phyloP scores from a whole-genome alignment of 2,329 filamentous ascomycete genomes.

The Amesomyces nigricolor region DNA sequence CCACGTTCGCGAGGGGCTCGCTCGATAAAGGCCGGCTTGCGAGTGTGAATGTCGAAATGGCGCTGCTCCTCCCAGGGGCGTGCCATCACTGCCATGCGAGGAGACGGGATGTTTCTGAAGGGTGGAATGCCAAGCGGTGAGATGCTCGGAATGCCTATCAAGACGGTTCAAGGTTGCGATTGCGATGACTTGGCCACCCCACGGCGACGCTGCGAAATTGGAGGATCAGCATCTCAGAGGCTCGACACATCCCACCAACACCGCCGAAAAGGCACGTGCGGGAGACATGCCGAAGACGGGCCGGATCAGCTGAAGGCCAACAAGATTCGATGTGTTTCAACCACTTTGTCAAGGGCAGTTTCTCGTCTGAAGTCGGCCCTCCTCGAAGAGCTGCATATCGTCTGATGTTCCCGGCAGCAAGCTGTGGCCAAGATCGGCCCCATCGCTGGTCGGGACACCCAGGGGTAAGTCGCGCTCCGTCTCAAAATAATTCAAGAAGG shows the following conservation, averaged over 20 bases:
- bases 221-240: conserved; percentile 8
- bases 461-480: conserved; percentile 12
- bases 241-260: neutral
- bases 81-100: neutral
- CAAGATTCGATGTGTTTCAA: neutral
- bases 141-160: conserved; percentile 5
- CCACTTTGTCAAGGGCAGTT: neutral
- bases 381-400: neutral
- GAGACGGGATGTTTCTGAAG: conserved; percentile 8
- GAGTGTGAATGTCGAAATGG: conserved; percentile 9
- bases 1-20: neutral
- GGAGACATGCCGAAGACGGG: neutral
- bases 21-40: conserved; percentile 5
- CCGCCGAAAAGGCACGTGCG: neutral
- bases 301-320: too few relatives aligned
- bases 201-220: conserved; percentile 14
- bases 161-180: conserved; percentile 4
- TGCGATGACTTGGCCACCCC: neutral
- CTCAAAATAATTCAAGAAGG: conserved; percentile 23
- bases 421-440: conserved; percentile 10
- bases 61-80: conserved; percentile 17
- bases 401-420: conserved; percentile 6
- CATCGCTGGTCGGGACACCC: conserved; percentile 14
- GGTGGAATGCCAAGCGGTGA: conserved; percentile 7
- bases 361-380: neutral